Evolutionary conservation across 108 stramenopile species (phyloP).

Genomic region (Cyclostephanos tholiformis): DNA sequence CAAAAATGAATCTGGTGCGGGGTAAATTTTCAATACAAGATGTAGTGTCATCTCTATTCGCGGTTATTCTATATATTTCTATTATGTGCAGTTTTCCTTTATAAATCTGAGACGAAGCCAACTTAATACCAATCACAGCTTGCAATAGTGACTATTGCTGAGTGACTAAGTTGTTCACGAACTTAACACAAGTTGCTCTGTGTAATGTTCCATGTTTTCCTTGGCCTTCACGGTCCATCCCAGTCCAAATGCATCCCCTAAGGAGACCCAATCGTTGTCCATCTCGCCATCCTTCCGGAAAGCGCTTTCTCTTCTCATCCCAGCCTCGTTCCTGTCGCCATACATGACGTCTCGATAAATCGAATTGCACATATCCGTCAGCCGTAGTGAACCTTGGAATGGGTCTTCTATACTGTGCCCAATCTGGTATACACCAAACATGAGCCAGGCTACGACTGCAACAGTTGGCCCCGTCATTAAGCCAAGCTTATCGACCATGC

Average conservation of each 20-base stretch:
- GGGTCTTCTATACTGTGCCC: slow-evolving; percentile 91
- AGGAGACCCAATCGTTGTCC: slow-evolving; percentile 37
- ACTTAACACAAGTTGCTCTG: slow-evolving; percentile 26
- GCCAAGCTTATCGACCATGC: slow-evolving; percentile 73
- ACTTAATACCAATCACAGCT: too few relatives aligned
- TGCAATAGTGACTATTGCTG: too few relatives aligned
- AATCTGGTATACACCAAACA: slow-evolving; percentile 93
- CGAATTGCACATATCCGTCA: slow-evolving; percentile 65
- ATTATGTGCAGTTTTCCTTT: neutral
- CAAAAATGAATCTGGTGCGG: too few relatives aligned
- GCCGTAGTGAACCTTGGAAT: slow-evolving; percentile 73
- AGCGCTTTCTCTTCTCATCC: slow-evolving; percentile 49
- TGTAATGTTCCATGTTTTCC: slow-evolving; percentile 30
- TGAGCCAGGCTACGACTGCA: slow-evolving; percentile 79
- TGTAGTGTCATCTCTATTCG: neutral
- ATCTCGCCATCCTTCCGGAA: slow-evolving; percentile 41
- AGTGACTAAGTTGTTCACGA: neutral
- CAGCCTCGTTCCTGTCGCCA: slow-evolving; percentile 45
- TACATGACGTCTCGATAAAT: slow-evolving; percentile 69
- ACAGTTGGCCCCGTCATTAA: slow-evolving; percentile 81
- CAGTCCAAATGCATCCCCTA: slow-evolving; percentile 45
- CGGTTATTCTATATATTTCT: neutral
- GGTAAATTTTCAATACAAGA: too few relatives aligned
- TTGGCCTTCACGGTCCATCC: slow-evolving; percentile 39
- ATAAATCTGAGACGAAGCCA: too few relatives aligned